Base-by-base conservation (phyloP, 805 yeast species). In the Osmozyma mogii region DNA sequence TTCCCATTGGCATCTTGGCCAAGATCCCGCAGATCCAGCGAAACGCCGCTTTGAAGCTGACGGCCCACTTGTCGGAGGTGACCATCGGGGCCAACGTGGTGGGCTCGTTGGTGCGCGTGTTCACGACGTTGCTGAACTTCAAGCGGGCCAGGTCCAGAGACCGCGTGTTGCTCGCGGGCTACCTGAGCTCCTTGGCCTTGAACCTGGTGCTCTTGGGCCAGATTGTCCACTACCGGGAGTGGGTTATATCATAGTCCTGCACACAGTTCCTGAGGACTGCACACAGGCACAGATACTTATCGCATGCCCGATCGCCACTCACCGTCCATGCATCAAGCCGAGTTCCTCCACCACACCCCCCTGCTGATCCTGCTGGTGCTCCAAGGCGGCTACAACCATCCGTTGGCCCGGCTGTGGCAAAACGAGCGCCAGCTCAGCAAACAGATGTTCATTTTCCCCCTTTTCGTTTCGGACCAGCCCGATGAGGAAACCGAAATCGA, bases 361-460 rank as follows among this genome's bases (percentile, higher is more conserved):
- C 73, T 88, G 1, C 63, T 68, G 21, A 72, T 84, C 37, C 68
- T 85, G 9, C 82, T 95, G 5, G 62, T 92, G 24, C 66, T 92
- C 24, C 89, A 92, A 38, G 96, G 97, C 36, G 96, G 97, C 3
- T 92, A 88, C 59, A 83, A 84, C 55, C 95, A 88, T 48, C 94
- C 96, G 1, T 66, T 89, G 25, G 50, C 84, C 13, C 72, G 98
- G 45, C 78, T 72, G 52, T 92, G 98, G 98, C 98, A 92, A 56
- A 72, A 70, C 42, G 89, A 80, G 51, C 72, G 87, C 44, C 89
- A 78, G 54, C 68, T 92, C 32, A 68, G 80, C 18, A 92, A 92
- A 56, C 78, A 72, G 52, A 83, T 84, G 94, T 79, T 92, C 50
- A 85, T 92, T 37, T 88, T 82, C 61, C 98, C 98, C 9, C 66